Percentiles rank a stretch among this genome's conserved stretches.
phyloP scores from a whole-genome alignment of 73 alveolate species.

The Paramecium tetraurelia region DNA sequence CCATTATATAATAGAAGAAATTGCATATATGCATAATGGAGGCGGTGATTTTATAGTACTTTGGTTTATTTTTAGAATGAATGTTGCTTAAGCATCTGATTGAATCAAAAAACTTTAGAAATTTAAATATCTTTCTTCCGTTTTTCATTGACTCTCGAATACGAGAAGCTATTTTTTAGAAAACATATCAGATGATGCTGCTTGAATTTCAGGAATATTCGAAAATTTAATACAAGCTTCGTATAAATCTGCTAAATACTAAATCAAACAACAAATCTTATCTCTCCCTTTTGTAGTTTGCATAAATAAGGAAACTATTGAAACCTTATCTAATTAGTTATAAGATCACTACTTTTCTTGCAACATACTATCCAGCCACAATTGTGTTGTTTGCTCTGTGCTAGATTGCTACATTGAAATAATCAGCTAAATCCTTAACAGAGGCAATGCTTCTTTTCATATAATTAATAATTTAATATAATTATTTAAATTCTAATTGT shows the following conservation, averaged over 20 bases:
- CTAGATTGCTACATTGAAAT: background rate
- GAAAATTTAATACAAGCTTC: constrained; percentile 72
- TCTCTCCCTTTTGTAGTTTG: constrained; percentile 75
- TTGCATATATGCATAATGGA: constrained; percentile 68
- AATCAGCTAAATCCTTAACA: constrained; percentile 20
- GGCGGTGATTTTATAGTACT: constrained; percentile 48
- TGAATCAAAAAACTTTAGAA: constrained; percentile 72
- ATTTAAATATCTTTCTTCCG: constrained; percentile 81
- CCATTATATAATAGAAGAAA: constrained; percentile 78
- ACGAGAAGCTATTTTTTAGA: constrained; percentile 7
- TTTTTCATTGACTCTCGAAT: constrained; percentile 73
- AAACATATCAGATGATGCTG: constrained; percentile 22
- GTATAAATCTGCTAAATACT: constrained; percentile 70
- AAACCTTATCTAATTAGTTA: background rate
- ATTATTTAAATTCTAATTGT: background rate
- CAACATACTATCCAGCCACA: background rate
- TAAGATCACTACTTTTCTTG: constrained; percentile 22
- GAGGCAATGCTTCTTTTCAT: constrained; percentile 45
- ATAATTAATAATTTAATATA: background rate
- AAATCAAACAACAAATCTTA: constrained; percentile 66
- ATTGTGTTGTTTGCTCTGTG: background rate
- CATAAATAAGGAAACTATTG: constrained; percentile 54
- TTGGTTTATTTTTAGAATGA: constrained; percentile 52
- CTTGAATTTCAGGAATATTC: constrained; percentile 47
- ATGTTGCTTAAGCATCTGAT: constrained; percentile 51